A percentile compares a stretch with the other conserved stretches of the same genome.
Evolutionary conservation across 768 basidiomycete species (phyloP).

Genomic region (Lepiota brunneoincarnata): DNA sequence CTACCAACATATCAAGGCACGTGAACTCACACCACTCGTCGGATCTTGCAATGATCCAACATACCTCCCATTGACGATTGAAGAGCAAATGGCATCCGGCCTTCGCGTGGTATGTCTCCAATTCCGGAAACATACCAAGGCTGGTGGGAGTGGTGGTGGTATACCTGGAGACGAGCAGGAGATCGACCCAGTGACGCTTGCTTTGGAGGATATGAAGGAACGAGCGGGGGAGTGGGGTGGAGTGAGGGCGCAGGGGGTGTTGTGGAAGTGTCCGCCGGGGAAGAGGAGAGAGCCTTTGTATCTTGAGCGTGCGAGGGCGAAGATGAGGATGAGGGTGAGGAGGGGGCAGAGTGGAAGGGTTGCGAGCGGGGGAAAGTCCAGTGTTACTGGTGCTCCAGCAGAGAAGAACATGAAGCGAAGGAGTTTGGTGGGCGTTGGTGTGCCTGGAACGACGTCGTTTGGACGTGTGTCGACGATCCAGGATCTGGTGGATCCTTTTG

Average conservation of each 20-base stretch:
- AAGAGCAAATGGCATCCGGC: constrained; percentile 9
- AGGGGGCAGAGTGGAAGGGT: background rate
- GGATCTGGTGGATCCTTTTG: constrained; percentile 7
- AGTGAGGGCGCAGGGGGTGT: background rate
- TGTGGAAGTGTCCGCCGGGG: constrained; percentile 1
- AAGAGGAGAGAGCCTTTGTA: constrained; percentile 1
- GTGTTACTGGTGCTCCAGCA: background rate
- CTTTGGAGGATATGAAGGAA: constrained; percentile 1
- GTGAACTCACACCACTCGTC: constrained; percentile 10
- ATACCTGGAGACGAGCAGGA: background rate
- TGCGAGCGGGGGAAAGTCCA: background rate
- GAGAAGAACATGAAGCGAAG: background rate
- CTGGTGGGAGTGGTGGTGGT: background rate
- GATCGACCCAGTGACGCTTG: constrained; percentile 5
- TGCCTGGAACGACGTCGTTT: too few relatives aligned
- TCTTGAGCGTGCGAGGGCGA: background rate
- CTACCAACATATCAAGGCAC: constrained; percentile 1
- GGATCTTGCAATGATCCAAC: constrained; percentile 10
- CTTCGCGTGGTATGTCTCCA: constrained; percentile 9
- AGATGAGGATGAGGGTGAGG: background rate
- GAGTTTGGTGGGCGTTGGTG: background rate
- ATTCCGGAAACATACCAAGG: background rate
- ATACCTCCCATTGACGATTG: constrained; percentile 7
- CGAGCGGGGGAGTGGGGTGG: constrained; percentile 5
- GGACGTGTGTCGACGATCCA: background rate